Percentiles rank a stretch among this genome's conserved stretches.
phyloP scores from a whole-genome alignment of 1,139 yeast genomes.

The Magnusiomyces paraingens region DNA sequence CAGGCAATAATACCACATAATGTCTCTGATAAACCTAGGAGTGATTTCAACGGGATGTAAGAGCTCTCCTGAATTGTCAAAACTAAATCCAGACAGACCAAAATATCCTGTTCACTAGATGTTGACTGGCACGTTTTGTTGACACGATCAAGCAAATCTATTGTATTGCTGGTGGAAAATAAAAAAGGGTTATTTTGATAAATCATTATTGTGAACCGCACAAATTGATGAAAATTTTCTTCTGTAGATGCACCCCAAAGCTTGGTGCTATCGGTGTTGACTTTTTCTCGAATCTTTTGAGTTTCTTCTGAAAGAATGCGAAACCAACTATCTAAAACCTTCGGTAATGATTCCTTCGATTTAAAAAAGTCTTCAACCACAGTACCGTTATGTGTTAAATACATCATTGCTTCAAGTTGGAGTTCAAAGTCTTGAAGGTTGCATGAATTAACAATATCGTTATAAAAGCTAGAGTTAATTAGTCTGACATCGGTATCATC shows the following conservation, averaged over 20 bases:
- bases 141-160: slow-evolving; percentile 32
- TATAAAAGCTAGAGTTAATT: slow-evolving; percentile 49
- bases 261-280: slow-evolving; percentile 26
- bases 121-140: slow-evolving; percentile 43
- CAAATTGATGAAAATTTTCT: slow-evolving; percentile 31
- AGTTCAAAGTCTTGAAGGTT: slow-evolving; percentile 48
- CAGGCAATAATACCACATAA: slow-evolving; percentile 41
- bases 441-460: slow-evolving; percentile 50
- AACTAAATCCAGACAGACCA: slow-evolving; percentile 42
- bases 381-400: slow-evolving; percentile 55
- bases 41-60: slow-evolving; percentile 39
- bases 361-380: slow-evolving; percentile 54
- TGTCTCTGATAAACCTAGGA: slow-evolving; percentile 40
- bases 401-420: slow-evolving; percentile 46
- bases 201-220: slow-evolving; percentile 41
- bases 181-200: slow-evolving; percentile 44
- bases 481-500: slow-evolving; percentile 46
- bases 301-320: slow-evolving; percentile 31
- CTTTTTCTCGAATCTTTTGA: slow-evolving; percentile 24
- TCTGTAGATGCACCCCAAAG: slow-evolving; percentile 31
- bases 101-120: slow-evolving; percentile 37
- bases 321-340: slow-evolving; percentile 36
- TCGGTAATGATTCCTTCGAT: slow-evolving; percentile 40
- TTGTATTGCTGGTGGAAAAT: slow-evolving; percentile 28
- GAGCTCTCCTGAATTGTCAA: slow-evolving; percentile 46